phyloP scores from a whole-genome alignment of 2,329 filamentous ascomycete genomes.

The Verticillium nubilum region DNA sequence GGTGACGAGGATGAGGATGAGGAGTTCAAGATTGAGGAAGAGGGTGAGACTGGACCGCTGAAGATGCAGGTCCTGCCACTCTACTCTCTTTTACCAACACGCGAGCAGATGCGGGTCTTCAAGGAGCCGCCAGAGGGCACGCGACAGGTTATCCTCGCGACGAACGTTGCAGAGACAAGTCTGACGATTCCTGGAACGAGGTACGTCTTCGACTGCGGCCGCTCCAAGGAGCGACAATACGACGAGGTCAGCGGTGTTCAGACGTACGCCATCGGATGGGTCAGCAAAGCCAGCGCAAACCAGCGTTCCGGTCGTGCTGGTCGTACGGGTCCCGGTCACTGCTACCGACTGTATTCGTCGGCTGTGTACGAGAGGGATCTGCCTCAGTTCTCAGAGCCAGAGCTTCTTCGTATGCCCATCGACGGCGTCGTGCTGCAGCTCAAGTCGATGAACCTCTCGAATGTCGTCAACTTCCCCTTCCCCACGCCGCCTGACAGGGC shows the following conservation, averaged over 20 bases:
- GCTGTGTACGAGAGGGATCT: slow-evolving; percentile 92
- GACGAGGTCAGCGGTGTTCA: slow-evolving; percentile 87
- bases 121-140: slow-evolving; percentile 77
- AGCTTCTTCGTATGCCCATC: slow-evolving; percentile 85
- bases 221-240: slow-evolving; percentile 88
- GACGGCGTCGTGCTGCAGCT: slow-evolving; percentile 90
- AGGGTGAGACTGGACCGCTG: slow-evolving; percentile 48
- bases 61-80: slow-evolving; percentile 88
- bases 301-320: slow-evolving; percentile 92
- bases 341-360: slow-evolving; percentile 90
- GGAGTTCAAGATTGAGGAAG: slow-evolving; percentile 63
- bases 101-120: slow-evolving; percentile 87
- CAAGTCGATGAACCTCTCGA: slow-evolving; percentile 88
- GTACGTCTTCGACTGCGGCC: slow-evolving; percentile 92
- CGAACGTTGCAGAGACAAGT: slow-evolving; percentile 95
- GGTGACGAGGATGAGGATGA: slow-evolving; percentile 57
- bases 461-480: slow-evolving; percentile 92
- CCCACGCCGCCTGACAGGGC: slow-evolving; percentile 79
- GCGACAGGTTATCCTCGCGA: slow-evolving; percentile 82
- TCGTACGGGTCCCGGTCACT: slow-evolving; percentile 91
- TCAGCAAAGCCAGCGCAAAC: slow-evolving; percentile 92
- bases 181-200: slow-evolving; percentile 92
- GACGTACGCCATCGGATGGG: slow-evolving; percentile 92
- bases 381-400: slow-evolving; percentile 76
- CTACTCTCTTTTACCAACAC: slow-evolving; percentile 86